Evolutionary conservation across 192 early-diverging fungal species (phyloP).

Genomic region (Spizellomyces punctatus): DNA sequence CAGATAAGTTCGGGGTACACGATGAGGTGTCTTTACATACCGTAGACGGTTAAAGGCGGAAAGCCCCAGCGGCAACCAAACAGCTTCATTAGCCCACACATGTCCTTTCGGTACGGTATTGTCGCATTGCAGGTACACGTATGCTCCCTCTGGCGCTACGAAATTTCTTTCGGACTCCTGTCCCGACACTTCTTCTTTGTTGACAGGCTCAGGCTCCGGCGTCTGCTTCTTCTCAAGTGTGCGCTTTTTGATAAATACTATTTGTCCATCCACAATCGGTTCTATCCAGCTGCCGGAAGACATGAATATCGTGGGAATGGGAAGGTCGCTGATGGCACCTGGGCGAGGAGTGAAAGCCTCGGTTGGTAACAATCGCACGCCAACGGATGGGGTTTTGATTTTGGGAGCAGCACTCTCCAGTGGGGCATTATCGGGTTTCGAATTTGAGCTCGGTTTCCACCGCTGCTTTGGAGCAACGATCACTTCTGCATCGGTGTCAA

Average conservation of each 20-base stretch:
- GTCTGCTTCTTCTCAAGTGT: background rate
- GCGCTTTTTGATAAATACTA: constrained; percentile 7
- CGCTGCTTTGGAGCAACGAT: constrained; percentile 49
- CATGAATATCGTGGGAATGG: constrained; percentile 8
- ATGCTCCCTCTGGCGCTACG: background rate
- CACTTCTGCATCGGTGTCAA: constrained; percentile 47
- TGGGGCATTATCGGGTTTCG: background rate
- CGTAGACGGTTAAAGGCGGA: constrained; percentile 3
- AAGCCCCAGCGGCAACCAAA: background rate
- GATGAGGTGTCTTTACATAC: background rate
- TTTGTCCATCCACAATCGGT: background rate
- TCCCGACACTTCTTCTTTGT: background rate
- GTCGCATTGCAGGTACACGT: constrained; percentile 1
- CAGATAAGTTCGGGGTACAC: too few species aligned
- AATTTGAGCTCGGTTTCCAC: constrained; percentile 3
- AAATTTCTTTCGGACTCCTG: too few species aligned
- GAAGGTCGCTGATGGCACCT: background rate
- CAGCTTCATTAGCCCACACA: constrained; percentile 14
- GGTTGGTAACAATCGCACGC: constrained; percentile 4
- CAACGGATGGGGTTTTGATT: too few species aligned
- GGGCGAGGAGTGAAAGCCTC: constrained; percentile 9
- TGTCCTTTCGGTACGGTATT: constrained; percentile 6
- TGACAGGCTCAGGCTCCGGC: constrained; percentile 6
- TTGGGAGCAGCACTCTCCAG: too few species aligned
- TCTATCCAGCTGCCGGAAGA: constrained; percentile 1